These are phyloP conservation scores for Cyclotella baltica DNA, from an alignment of 108 stramenopile genomes.

Conservation along the genomic window DNA sequence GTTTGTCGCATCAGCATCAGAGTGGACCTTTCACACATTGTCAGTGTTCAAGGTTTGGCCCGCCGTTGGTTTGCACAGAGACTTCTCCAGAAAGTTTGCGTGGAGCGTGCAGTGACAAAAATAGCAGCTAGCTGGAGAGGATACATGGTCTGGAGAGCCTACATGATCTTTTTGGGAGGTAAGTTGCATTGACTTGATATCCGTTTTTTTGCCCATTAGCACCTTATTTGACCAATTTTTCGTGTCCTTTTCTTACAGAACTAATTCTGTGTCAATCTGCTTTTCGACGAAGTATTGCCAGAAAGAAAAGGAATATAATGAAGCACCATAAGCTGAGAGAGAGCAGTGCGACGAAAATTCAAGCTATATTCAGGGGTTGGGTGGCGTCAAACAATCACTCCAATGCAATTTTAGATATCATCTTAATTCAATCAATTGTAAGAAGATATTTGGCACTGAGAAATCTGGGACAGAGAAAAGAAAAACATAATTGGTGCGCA, in stretches of 20 bases:
- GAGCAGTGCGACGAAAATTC: not conserved
- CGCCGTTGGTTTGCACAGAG: no score
- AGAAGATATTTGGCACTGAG: no score
- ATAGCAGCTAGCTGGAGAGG: constrained; percentile 6
- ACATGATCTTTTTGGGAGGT: constrained; percentile 12
- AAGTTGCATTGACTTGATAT: not conserved
- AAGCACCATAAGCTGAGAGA: not conserved
- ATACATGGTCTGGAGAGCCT: not conserved
- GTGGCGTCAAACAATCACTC: not conserved
- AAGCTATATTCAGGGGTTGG: not conserved
- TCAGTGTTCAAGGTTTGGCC: no score
- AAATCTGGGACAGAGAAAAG: no score
- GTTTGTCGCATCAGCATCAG: no score
- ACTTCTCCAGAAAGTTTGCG: no score
- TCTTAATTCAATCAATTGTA: constrained; percentile 8
- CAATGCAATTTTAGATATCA: not conserved
- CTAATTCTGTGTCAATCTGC: constrained; percentile 14
- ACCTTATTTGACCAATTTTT: not conserved
- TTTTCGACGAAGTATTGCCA: constrained; percentile 1
- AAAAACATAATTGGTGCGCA: no score
- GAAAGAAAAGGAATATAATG: not conserved
- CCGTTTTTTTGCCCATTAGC: not conserved
- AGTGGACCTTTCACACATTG: no score
- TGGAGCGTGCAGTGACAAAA: not conserved
- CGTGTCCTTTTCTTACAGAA: not conserved